Evolutionary conservation across 1,139 yeast genomes (phyloP).

Genomic region (Blastobotrys ciferrii): DNA sequence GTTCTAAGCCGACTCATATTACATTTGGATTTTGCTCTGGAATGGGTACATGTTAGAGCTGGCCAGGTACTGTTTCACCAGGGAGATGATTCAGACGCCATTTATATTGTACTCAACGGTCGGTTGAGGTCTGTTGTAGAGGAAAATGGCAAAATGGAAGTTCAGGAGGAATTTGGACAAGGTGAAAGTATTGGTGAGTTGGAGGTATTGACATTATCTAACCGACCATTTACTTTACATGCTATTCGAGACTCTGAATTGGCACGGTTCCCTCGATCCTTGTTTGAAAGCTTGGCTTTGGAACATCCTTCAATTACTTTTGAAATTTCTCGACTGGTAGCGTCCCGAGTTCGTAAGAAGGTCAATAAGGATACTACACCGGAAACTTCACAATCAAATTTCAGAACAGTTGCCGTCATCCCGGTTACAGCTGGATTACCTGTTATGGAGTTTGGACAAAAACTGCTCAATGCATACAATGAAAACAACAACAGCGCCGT

Average conservation of each 20-base stretch:
- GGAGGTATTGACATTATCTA: conserved; percentile 84
- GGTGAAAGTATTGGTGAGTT: conserved; percentile 95
- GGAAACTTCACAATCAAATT: conserved; percentile 40
- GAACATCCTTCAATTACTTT: conserved; percentile 90
- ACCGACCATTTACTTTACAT: conserved; percentile 68
- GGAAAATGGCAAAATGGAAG: conserved; percentile 33
- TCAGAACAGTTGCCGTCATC: conserved; percentile 78
- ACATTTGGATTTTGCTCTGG: conserved; percentile 85
- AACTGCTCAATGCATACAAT: conserved; percentile 65
- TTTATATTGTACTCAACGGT: conserved; percentile 88
- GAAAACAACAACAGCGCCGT: conserved; percentile 72
- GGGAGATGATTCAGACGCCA: conserved; percentile 88
- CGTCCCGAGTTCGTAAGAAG: conserved; percentile 52
- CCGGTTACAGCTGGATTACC: conserved; percentile 83
- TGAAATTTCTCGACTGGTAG: conserved; percentile 84
- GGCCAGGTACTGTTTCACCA: conserved; percentile 78
- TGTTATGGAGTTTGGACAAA: conserved; percentile 77
- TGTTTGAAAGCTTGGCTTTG: conserved; percentile 79
- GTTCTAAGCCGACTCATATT: conserved; percentile 65
- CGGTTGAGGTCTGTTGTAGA: conserved; percentile 66
- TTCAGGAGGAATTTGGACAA: conserved; percentile 82
- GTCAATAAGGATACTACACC: conserved; percentile 23
- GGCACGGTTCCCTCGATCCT: conserved; percentile 85
- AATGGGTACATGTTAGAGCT: conserved; percentile 89
- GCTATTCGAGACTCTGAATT: conserved; percentile 94